These are phyloP conservation scores for Pouteria campechiana DNA, from an alignment of 179 eudicot genomes.

Conservation along the genomic window DNA sequence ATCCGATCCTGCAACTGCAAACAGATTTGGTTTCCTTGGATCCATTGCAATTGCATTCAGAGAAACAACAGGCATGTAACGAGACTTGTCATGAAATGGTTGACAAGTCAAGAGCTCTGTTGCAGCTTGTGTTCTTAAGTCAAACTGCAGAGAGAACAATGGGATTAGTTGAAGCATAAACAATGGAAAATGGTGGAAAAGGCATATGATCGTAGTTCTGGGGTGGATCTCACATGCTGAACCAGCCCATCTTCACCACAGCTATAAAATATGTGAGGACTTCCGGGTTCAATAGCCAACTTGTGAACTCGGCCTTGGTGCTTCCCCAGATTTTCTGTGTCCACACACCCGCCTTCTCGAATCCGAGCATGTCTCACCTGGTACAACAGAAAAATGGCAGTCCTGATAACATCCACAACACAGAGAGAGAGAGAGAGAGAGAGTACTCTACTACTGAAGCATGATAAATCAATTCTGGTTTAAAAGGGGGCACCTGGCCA, in stretches of 20 bases:
- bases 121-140: slow-evolving; percentile 66
- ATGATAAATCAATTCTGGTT: too few species aligned
- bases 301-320: slow-evolving; percentile 85
- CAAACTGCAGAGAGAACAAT: slow-evolving; percentile 47
- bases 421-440: too few species aligned
- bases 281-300: slow-evolving; percentile 85
- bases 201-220: neutral
- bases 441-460: too few species aligned
- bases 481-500: slow-evolving; percentile 58
- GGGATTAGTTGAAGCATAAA: neutral
- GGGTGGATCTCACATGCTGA: slow-evolving; percentile 52
- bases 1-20: slow-evolving; percentile 84
- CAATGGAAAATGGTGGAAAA: slow-evolving; percentile 1
- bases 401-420: too few species aligned
- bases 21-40: slow-evolving; percentile 73
- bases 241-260: slow-evolving; percentile 95
- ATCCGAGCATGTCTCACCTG: slow-evolving; percentile 85
- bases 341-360: slow-evolving; percentile 48
- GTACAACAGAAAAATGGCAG: too few species aligned
- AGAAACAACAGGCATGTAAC: slow-evolving; percentile 20
- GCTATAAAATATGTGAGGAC: slow-evolving; percentile 74
- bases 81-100: slow-evolving; percentile 20
- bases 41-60: slow-evolving; percentile 78
- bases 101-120: slow-evolving; percentile 74
- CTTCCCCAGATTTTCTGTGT: slow-evolving; percentile 49